These are phyloP conservation scores for Metschnikowia amazonensis DNA, from an alignment of 805 yeast species.

Conservation along the genomic window DNA sequence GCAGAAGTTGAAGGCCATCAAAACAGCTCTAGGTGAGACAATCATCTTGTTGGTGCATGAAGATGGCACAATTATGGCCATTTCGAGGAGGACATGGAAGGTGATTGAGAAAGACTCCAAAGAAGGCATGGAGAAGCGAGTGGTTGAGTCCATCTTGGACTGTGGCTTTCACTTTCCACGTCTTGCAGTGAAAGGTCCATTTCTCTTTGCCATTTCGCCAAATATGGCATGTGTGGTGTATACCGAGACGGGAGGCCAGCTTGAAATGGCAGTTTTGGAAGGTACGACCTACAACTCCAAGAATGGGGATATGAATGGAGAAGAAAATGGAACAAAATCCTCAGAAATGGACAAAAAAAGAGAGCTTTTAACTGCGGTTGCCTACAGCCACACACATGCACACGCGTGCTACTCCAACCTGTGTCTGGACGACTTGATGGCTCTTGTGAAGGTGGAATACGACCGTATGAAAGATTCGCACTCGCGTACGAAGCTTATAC, in stretches of 20 bases:
- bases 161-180: slow-evolving; percentile 51
- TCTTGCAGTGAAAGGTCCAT: slow-evolving; percentile 21
- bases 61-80: slow-evolving; percentile 44
- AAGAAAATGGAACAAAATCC: too few relatives aligned
- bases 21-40: slow-evolving; percentile 37
- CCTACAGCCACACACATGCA: slow-evolving; percentile 53
- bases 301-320: too few relatives aligned
- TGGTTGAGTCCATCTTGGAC: slow-evolving; percentile 45
- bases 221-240: slow-evolving; percentile 42
- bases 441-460: slow-evolving; percentile 41
- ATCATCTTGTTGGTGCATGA: slow-evolving; percentile 37
- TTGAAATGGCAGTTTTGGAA: slow-evolving; percentile 5
- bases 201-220: slow-evolving; percentile 46
- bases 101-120: slow-evolving; percentile 8
- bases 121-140: not conserved
- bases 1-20: slow-evolving; percentile 27
- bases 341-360: not conserved
- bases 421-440: slow-evolving; percentile 66
- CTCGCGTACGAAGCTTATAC: slow-evolving; percentile 26
- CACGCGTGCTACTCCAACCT: slow-evolving; percentile 64
- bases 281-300: too few relatives aligned
- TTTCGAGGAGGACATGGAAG: slow-evolving; percentile 36
- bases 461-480: slow-evolving; percentile 17
- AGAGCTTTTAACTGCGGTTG: slow-evolving; percentile 50
- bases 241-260: slow-evolving; percentile 11